Percentiles rank a stretch among this genome's conserved stretches.
Conservation (phyloP, 345 rosid species). For the Moricandia arvensis region DNA sequence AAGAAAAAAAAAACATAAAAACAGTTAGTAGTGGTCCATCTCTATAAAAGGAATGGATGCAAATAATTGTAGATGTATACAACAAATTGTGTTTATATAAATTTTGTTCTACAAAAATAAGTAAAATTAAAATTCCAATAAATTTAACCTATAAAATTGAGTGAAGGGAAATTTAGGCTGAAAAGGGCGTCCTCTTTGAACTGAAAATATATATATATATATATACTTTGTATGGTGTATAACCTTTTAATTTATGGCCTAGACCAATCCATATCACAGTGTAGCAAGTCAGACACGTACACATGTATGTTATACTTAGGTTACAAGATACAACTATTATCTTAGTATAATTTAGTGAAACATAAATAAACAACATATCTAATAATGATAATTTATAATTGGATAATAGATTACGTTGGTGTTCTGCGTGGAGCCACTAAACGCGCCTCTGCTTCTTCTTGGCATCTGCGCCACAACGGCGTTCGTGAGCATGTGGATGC, state of each 20-base stretch:
- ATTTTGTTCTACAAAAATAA: neutral
- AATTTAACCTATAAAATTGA: neutral
- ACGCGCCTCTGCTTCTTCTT: constrained; percentile 68
- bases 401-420: constrained; percentile 52
- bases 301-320: neutral
- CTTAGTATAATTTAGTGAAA: neutral
- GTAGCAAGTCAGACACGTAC: neutral
- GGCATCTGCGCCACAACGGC: constrained; percentile 87
- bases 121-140: no score
- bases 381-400: neutral
- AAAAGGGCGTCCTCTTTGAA: no score
- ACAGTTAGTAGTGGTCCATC: neutral
- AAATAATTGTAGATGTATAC: neutral
- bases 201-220: no score
- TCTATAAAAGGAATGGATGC: neutral
- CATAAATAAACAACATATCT: neutral
- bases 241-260: neutral
- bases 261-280: neutral
- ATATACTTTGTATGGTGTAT: neutral
- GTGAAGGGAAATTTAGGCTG: neutral
- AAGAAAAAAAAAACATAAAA: neutral
- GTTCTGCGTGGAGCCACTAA: constrained; percentile 83
- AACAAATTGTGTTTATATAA: neutral
- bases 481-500: constrained; percentile 99
- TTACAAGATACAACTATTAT: neutral